Base-by-base conservation (phyloP, 2,329 filamentous ascomycete genomes). In the Neoascochyta sp. region DNA sequence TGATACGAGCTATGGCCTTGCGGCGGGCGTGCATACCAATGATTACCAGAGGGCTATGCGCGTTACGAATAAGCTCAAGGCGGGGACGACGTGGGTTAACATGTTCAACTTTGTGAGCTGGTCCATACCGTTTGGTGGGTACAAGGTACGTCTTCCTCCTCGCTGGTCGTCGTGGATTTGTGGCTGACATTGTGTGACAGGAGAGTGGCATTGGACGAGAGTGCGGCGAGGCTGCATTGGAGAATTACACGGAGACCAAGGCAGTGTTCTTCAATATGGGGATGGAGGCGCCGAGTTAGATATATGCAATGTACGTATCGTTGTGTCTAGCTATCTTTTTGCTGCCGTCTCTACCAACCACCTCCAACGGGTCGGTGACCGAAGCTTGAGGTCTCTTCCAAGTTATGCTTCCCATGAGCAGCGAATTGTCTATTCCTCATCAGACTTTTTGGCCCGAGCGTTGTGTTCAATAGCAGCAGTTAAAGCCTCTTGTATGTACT, bases 171-270 rank as follows among this genome's bases (percentile, higher is more conserved):
- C n/a, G n/a, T n/a, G n/a, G n/a, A n/a, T n/a, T n/a, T n/a, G n/a
- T n/a, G n/a, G n/a, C n/a, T n/a, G n/a, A n/a, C n/a, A n/a, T n/a
- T 7, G 18, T 20, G 18, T 20, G 7, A 7, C 10, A 68, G 53
- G 56, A 67, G 54, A 60, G 36, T 3, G 66, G 66, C 46, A 62
- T 68, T 27, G 66, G 66, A 16, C 63, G 66, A 37, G 66, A 69
- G 51, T 50, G 67, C 11, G 66, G 66, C 29, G 65, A 69, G 58
- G 64, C 58, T 20, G 66, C 64, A 18, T 49, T 69, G 11, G 64
- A 62, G 26, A 66, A 66, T 45, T 68, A 67, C 48, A 47, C 50
- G 4, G 46, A 55, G 35, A 48, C 37, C 11, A 57, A 62, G 43
- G 57, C 54, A 7, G 54, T 61, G 4, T 34, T 34, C 19, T 37